phyloP scores from a whole-genome alignment of 2,329 filamentous ascomycete species.

The Byssothecium circinans region DNA sequence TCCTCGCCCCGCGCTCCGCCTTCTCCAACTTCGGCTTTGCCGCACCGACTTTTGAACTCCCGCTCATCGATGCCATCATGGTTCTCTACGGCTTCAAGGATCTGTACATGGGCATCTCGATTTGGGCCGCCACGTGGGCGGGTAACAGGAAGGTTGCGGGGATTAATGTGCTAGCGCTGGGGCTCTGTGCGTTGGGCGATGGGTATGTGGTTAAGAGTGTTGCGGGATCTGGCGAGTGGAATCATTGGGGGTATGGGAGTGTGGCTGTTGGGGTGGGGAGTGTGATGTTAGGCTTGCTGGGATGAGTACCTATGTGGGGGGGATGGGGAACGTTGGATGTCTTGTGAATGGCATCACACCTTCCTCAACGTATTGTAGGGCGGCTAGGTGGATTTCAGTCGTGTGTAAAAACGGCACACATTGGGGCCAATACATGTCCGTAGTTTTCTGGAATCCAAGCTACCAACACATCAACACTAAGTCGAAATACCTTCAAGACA shows the following conservation, averaged over 20 bases:
- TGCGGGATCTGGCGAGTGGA: constrained; percentile 50
- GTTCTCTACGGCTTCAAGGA: constrained; percentile 54
- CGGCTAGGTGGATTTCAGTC: too few relatives aligned
- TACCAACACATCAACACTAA: too few relatives aligned
- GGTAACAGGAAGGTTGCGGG: constrained; percentile 48
- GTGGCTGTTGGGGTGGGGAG: constrained; percentile 43
- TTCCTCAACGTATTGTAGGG: too few relatives aligned
- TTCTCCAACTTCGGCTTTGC: constrained; percentile 45
- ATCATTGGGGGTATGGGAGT: constrained; percentile 52
- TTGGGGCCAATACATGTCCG: too few relatives aligned
- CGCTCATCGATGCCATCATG: constrained; percentile 50
- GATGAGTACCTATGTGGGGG: too few relatives aligned
- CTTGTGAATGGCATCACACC: too few relatives aligned
- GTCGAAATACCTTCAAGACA: too few relatives aligned
- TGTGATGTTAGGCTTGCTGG: constrained; percentile 34
- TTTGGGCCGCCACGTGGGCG: constrained; percentile 42
- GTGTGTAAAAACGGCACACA: too few relatives aligned
- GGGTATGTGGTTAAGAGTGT: constrained; percentile 46
- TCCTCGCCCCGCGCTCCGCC: constrained; percentile 39
- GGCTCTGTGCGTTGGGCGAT: constrained; percentile 51
- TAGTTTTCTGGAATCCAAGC: too few relatives aligned
- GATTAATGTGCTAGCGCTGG: constrained; percentile 47
- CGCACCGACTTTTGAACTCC: constrained; percentile 15
- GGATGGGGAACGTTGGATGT: too few relatives aligned
- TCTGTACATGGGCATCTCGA: constrained; percentile 52